Evolutionary conservation across 495 filamentous ascomycete species (phyloP).

Genomic region (Penicillium bialowiezense): DNA sequence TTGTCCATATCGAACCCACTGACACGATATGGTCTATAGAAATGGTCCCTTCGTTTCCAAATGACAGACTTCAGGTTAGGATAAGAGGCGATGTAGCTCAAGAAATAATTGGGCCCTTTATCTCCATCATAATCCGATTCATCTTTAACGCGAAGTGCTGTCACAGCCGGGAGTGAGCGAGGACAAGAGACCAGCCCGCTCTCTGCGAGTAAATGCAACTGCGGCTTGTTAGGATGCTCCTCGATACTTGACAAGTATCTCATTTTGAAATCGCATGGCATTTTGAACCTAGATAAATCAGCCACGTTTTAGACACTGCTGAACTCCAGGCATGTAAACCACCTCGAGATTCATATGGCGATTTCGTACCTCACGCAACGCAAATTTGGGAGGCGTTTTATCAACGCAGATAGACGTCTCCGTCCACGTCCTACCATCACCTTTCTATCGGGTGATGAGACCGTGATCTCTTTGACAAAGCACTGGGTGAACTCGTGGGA

Average conservation of each 20-base stretch:
- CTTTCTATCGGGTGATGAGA: not conserved
- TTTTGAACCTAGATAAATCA: not conserved
- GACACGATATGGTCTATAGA: no score
- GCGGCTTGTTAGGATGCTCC: not conserved
- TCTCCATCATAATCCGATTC: not conserved
- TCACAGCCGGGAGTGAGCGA: not conserved
- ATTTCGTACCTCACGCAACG: not conserved
- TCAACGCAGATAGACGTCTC: not conserved
- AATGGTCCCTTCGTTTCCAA: not conserved
- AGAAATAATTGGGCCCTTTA: not conserved
- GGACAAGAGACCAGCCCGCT: not conserved
- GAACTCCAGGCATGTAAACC: no score
- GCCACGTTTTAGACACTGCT: no score
- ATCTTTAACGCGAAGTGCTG: not conserved
- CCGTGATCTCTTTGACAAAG: not conserved
- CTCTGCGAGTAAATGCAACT: not conserved
- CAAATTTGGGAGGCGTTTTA: not conserved
- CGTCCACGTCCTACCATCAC: no score
- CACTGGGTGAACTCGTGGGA: not conserved
- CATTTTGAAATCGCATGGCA: not conserved
- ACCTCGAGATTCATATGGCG: no score
- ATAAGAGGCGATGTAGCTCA: not conserved
- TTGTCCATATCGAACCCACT: no score
- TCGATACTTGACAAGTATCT: not conserved
- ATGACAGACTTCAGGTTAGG: not conserved